Percentiles rank a stretch among this genome's conserved stretches.
Evolutionary conservation across 306 rosid genomes (phyloP).

Genomic region (Morella rubra): DNA sequence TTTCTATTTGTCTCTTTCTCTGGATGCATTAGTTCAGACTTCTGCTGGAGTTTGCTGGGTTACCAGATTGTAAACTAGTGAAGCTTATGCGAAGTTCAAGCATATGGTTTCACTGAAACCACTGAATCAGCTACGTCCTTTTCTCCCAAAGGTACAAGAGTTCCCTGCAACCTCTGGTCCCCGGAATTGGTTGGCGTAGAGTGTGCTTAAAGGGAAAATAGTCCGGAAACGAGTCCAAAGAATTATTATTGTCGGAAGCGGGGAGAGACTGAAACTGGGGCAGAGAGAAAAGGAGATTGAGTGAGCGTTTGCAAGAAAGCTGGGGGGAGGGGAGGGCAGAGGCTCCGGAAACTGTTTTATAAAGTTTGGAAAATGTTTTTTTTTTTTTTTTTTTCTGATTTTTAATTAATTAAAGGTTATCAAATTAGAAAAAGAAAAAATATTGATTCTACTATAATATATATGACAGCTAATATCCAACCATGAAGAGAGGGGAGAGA

Average conservation of each 20-base stretch:
- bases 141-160: neutral
- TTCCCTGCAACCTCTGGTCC: neutral
- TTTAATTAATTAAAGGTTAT: slow-evolving; percentile 6
- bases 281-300: neutral
- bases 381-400: neutral
- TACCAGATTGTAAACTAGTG: slow-evolving; percentile 1
- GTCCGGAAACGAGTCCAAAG: neutral
- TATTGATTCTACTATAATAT: slow-evolving; percentile 19
- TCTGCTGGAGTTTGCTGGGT: neutral
- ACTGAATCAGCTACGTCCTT: neutral
- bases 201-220: neutral
- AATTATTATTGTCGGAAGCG: neutral
- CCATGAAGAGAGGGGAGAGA: slow-evolving; percentile 26
- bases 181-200: neutral
- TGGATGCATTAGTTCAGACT: neutral
- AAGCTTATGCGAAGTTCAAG: slow-evolving; percentile 2
- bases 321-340: neutral
- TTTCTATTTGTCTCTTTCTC: slow-evolving; percentile 6
- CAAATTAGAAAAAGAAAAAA: slow-evolving; percentile 15
- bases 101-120: neutral
- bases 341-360: slow-evolving; percentile 41
- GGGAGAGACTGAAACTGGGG: neutral
- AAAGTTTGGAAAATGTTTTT: slow-evolving; percentile 26
- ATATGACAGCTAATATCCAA: slow-evolving; percentile 91
- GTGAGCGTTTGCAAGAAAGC: neutral